These are phyloP conservation scores for Mycena indigotica DNA, from an alignment of 768 basidiomycete genomes.

Conservation along the genomic window DNA sequence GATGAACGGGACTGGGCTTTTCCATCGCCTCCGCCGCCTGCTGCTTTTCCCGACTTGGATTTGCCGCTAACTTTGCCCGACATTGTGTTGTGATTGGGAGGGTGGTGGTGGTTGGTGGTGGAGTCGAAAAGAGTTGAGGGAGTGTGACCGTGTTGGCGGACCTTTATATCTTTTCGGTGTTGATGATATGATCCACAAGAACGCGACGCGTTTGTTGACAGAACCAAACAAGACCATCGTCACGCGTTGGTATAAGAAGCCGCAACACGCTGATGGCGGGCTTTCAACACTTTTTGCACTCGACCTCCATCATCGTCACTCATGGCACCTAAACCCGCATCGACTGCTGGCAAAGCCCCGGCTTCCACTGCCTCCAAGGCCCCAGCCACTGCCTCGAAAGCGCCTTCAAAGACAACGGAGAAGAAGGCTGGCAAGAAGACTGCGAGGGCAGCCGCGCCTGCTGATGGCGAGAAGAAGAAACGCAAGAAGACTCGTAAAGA, in stretches of 20 bases:
- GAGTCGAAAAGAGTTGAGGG: background rate
- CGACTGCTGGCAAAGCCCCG: slow-evolving; percentile 66
- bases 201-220: slow-evolving; percentile 16
- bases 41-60: slow-evolving; percentile 2
- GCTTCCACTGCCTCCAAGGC: slow-evolving; percentile 67
- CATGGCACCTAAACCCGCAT: slow-evolving; percentile 67
- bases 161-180: background rate
- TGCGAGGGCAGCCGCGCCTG: slow-evolving; percentile 34
- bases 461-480: slow-evolving; percentile 74
- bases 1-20: slow-evolving; percentile 1
- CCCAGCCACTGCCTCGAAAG: slow-evolving; percentile 64
- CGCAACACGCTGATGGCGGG: slow-evolving; percentile 4
- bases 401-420: slow-evolving; percentile 62
- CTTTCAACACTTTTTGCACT: slow-evolving; percentile 29
- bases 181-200: background rate
- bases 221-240: slow-evolving; percentile 47
- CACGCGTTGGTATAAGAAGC: slow-evolving; percentile 48
- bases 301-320: slow-evolving; percentile 14
- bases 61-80: slow-evolving; percentile 39
- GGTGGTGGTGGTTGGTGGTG: background rate
- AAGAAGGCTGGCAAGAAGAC: slow-evolving; percentile 4
- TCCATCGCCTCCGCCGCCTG: background rate
- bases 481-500: slow-evolving; percentile 77
- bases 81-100: slow-evolving; percentile 24
- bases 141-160: background rate